Percentiles rank a stretch among this genome's conserved stretches.
Conservation (phyloP, 1,284 basidiomycete genomes). For the Peniophora sp. region DNA sequence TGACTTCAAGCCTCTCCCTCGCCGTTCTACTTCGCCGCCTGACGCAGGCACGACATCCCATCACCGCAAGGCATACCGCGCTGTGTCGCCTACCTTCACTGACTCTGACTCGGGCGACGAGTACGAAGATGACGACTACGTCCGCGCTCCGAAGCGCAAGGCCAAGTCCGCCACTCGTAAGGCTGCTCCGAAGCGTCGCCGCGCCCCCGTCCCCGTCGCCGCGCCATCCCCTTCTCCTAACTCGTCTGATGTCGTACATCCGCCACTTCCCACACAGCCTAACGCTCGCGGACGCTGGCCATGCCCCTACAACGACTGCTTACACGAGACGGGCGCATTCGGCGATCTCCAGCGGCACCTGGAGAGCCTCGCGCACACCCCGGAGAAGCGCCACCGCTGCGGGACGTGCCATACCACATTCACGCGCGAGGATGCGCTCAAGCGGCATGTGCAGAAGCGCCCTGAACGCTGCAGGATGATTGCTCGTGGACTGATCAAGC, state of each 20-base stretch:
- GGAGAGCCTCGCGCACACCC: not conserved
- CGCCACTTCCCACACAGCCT: not conserved
- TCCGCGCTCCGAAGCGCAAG: not conserved
- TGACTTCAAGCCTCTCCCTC: not conserved
- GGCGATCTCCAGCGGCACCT: not conserved
- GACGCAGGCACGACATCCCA: not conserved
- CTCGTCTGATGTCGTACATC: not conserved
- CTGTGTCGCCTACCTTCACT: not conserved
- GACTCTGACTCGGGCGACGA: not conserved
- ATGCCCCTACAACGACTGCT: not conserved
- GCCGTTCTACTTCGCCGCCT: not conserved
- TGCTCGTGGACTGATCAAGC: not conserved
- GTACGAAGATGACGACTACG: not conserved
- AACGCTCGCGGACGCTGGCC: not conserved
- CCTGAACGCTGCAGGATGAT: not conserved
- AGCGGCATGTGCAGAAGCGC: not conserved
- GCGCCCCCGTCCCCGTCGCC: not conserved
- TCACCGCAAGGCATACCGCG: not conserved
- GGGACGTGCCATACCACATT: not conserved
- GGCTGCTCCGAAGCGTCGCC: not conserved
- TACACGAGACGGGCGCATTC: slow-evolving; percentile 1
- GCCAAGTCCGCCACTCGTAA: not conserved
- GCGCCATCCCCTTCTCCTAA: not conserved
- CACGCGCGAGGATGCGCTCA: slow-evolving; percentile 1
- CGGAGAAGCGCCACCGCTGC: not conserved